Evolutionary conservation across 1,139 yeast genomes (phyloP), one percentile per base, ranked within the genome.

Genomic region (Lodderomyces parapsilosis): DNA sequence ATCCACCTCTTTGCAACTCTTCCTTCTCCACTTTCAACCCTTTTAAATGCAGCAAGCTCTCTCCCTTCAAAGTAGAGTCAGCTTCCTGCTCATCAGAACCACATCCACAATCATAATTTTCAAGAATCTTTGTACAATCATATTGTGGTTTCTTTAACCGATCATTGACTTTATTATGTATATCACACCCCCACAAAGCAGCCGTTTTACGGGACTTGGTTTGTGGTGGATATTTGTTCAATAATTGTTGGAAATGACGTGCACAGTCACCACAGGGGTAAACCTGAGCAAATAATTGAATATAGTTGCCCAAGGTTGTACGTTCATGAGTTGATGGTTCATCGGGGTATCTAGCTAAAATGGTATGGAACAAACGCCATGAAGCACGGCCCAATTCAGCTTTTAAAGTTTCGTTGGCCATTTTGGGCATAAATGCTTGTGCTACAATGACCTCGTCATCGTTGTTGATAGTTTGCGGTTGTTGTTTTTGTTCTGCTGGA

Each of bases 191-290:
- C 99, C 99, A 93, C 50, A 87, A 68, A 0, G 96, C 90, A 0
- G 99, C 98, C 2, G 81, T 78, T 50, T 83, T 82, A 45, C 96
- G 75, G 17, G 85, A 76, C 7, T 80, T 73, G 2, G 86, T 76
- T 58, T 94, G 99, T 2, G 96, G 97, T 1, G 99, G 99, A 56
- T 72, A 81, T 54, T 84, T 74, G 42, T 68, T 58, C 46, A 93
- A 66, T 52, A 91, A 68, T 53, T 76, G 65, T 50, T 80, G 86
- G 62, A 93, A 93, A 63, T 93, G 99, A 52, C 89, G 74, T 0
- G 99, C 97, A 68, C 98, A 91, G 60, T 91, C 96, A 6, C 96
- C 95, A 64, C 96, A 88, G 0, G 96, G 96, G 52, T 88, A 88
- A 13, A 87, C 88, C 55, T 86, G 88, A 2, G 86, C 87, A 65